Evolutionary conservation across 495 filamentous ascomycete genomes (phyloP).

Genomic region (Aspergillus ellipticus): DNA sequence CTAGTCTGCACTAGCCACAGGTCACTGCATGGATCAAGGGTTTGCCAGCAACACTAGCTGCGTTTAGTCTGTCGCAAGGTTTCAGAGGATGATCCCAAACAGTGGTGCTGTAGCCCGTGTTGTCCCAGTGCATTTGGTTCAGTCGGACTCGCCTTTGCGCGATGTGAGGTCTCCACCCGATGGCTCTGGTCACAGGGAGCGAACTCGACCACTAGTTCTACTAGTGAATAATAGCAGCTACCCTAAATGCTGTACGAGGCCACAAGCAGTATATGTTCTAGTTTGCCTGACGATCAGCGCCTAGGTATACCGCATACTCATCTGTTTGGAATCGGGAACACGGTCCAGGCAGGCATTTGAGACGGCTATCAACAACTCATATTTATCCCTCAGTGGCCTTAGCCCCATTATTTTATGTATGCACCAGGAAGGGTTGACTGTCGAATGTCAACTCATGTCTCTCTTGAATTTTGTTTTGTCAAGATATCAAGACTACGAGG

Average conservation of each 20-base stretch:
- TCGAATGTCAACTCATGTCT: too few species aligned
- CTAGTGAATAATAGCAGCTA: neutral
- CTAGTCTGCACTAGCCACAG: constrained; percentile 3
- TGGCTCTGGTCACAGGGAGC: neutral
- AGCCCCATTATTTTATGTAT: too few species aligned
- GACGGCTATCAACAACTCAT: too few species aligned
- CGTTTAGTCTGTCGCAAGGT: neutral
- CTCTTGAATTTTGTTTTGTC: too few species aligned
- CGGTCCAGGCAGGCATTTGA: too few species aligned
- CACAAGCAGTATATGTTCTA: neutral
- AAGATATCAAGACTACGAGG: too few species aligned
- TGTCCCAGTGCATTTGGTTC: neutral
- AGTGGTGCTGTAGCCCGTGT: neutral
- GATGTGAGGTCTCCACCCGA: neutral
- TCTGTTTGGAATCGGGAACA: too few species aligned
- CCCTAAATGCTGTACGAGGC: neutral
- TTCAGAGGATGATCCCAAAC: neutral
- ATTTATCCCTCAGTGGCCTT: too few species aligned
- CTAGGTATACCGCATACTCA: neutral
- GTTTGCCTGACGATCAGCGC: neutral
- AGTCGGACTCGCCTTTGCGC: neutral
- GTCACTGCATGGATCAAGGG: neutral
- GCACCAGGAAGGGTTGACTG: too few species aligned
- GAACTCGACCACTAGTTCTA: neutral
- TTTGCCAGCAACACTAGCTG: neutral